These are phyloP conservation scores for Debaryomyces nepalensis DNA, from an alignment of 1,139 yeast genomes.

Conservation along the genomic window DNA sequence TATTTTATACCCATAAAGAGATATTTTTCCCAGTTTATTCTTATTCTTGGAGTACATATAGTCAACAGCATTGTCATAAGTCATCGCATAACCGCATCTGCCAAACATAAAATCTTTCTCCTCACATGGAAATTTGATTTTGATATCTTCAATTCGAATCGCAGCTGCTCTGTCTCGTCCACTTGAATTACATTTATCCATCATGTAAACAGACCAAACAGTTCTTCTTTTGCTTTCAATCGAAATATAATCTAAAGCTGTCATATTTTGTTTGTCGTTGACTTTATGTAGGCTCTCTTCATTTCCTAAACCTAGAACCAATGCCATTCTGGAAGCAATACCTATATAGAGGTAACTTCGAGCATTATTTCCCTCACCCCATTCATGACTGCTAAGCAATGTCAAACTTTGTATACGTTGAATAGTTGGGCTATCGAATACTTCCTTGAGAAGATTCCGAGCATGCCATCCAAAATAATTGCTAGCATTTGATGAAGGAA, in stretches of 20 bases:
- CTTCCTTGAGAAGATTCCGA: constrained; percentile 30
- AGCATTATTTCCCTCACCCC: constrained; percentile 47
- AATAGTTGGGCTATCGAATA: constrained; percentile 43
- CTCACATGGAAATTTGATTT: constrained; percentile 27
- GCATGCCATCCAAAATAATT: constrained; percentile 48
- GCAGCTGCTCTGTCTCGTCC: constrained; percentile 40
- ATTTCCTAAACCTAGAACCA: constrained; percentile 39
- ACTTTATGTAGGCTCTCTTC: constrained; percentile 22
- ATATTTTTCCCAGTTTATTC: constrained; percentile 15
- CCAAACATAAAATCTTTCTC: constrained; percentile 34
- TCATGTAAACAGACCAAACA: constrained; percentile 47
- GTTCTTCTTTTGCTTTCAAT: constrained; percentile 40
- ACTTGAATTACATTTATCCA: constrained; percentile 46
- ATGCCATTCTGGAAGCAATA: constrained; percentile 45
- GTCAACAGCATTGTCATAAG: constrained; percentile 20
- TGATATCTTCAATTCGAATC: constrained; percentile 30
- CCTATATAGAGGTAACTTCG: constrained; percentile 43
- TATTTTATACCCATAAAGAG: constrained; percentile 31
- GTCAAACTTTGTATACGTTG: constrained; percentile 42
- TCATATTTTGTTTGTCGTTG: constrained; percentile 19
- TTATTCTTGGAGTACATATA: constrained; percentile 17
- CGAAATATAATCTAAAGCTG: constrained; percentile 22
- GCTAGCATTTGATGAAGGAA: constrained; percentile 33
- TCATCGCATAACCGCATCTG: constrained; percentile 19
- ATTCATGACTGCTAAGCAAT: constrained; percentile 44